Evolutionary conservation across 1,284 basidiomycete genomes (phyloP), one percentile per base, ranked within the genome.

Genomic region (Earliella scabrosa): DNA sequence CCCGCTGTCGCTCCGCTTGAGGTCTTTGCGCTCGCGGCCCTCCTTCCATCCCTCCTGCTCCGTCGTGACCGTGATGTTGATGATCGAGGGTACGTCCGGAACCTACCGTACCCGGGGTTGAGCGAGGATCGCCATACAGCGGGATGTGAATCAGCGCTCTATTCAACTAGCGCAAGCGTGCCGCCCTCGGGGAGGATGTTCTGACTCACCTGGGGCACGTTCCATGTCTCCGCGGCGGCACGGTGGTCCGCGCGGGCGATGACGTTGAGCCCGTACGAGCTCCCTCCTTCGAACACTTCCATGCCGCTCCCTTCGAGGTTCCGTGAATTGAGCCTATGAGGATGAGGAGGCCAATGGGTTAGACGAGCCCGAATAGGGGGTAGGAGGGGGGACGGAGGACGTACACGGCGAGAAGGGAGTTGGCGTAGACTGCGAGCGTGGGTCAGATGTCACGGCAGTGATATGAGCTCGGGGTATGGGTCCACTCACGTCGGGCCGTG

Each of bases 1-100:
- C n/a, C n/a, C n/a, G n/a, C n/a, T n/a, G 6, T 38, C n/a, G 35
- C n/a, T 20, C 26, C 36, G 36, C 38, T 31, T 40, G 26, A n/a
- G 21, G 7, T 21, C 18, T 40, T 35, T 44, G 14, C 49, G 14
- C 39, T 41, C 39, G 4, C 13, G 20, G 8, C 31, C 23, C 26
- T 34, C 23, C 18, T 48, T 43, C 50, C 50, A 52, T 0, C 34
- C 41, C 16, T 38, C 50, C 32, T 35, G 21, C 50, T 52, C 50
- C 26, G 50, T 52, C 32, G 50, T 52, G 10, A 52, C 50, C 20
- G 24, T 45, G 50, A 52, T 52, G 46, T 48, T 36, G 35, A 48
- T 48, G 4, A 48, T 24, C 16, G 34, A 14, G 9, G 46, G 34
- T 23, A 38, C 46, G 6, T 48, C 46, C 3, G 21, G 16, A 13